These are phyloP conservation scores for Candida hispaniensis DNA, from an alignment of 805 yeast species.

Conservation along the genomic window DNA sequence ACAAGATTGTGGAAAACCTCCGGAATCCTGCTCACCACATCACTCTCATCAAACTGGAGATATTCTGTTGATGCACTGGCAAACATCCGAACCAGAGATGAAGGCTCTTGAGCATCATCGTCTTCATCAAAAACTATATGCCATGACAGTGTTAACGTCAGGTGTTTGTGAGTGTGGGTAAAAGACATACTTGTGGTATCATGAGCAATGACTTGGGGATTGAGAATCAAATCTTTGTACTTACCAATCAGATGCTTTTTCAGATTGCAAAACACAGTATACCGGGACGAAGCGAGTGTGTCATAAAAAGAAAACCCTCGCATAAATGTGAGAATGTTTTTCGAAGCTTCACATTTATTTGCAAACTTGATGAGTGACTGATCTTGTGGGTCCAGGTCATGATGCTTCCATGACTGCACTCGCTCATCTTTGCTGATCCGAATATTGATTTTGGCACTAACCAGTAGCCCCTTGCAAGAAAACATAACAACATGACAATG, in stretches of 20 bases:
- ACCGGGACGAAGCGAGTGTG: background rate
- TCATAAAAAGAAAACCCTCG: constrained; percentile 6
- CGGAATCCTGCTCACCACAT: constrained; percentile 1
- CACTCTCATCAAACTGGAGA: background rate
- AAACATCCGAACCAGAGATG: constrained; percentile 1
- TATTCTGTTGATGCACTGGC: constrained; percentile 5
- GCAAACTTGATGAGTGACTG: background rate
- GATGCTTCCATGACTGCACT: background rate
- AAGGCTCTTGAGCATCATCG: background rate
- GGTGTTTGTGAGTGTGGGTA: constrained; percentile 1
- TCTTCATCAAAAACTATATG: constrained; percentile 3
- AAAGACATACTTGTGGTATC: background rate
- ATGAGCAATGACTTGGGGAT: no score
- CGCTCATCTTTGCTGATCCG: background rate
- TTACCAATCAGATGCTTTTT: background rate
- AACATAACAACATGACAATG: background rate
- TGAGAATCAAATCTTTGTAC: no score
- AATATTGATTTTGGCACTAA: constrained; percentile 3
- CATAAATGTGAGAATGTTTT: constrained; percentile 2
- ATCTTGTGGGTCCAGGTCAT: background rate
- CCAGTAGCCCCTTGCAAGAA: background rate
- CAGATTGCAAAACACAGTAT: background rate
- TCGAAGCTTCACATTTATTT: background rate
- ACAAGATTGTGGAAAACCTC: constrained; percentile 4
- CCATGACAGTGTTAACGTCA: constrained; percentile 2